Evolutionary conservation across 75 land plant species (phyloP).

Genomic region (Pinus albicaulis): DNA sequence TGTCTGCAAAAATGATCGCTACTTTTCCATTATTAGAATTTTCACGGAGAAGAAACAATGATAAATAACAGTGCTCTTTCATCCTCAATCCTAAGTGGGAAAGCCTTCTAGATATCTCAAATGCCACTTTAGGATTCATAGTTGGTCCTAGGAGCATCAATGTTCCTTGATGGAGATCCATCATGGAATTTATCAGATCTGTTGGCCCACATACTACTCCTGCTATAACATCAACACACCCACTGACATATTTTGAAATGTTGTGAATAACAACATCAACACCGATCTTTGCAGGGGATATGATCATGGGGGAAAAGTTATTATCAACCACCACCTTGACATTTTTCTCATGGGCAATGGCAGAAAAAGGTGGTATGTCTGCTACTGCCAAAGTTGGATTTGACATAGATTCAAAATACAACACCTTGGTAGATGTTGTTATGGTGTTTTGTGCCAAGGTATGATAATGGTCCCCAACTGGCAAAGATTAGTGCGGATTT

Average conservation of each 20-base stretch:
- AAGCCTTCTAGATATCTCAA: conserved; percentile 74
- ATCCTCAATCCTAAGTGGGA: conserved; percentile 79
- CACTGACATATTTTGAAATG: conserved; percentile 85
- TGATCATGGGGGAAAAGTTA: conserved; percentile 84
- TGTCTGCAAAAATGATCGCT: no score
- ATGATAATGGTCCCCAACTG: no score
- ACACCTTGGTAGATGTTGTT: conserved; percentile 62
- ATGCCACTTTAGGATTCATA: conserved; percentile 92
- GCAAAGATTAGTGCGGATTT: no score
- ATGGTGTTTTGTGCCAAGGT: conserved; percentile 17
- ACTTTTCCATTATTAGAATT: no score
- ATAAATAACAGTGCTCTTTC: no score
- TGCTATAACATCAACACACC: conserved; percentile 89
- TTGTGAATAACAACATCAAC: conserved; percentile 94
- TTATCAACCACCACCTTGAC: conserved; percentile 82
- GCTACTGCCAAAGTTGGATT: conserved; percentile 84
- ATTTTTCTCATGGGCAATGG: conserved; percentile 60
- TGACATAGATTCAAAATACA: conserved; percentile 75
- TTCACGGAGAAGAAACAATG: no score
- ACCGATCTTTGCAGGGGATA: conserved; percentile 78
- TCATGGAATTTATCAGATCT: conserved; percentile 73
- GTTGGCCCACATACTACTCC: conserved; percentile 89
- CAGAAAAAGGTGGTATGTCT: conserved; percentile 57
- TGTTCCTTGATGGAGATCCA: conserved; percentile 88
- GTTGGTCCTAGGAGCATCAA: conserved; percentile 96